Base-by-base conservation (phyloP, 1,284 basidiomycete species). In the Sphagnurus paluster region DNA sequence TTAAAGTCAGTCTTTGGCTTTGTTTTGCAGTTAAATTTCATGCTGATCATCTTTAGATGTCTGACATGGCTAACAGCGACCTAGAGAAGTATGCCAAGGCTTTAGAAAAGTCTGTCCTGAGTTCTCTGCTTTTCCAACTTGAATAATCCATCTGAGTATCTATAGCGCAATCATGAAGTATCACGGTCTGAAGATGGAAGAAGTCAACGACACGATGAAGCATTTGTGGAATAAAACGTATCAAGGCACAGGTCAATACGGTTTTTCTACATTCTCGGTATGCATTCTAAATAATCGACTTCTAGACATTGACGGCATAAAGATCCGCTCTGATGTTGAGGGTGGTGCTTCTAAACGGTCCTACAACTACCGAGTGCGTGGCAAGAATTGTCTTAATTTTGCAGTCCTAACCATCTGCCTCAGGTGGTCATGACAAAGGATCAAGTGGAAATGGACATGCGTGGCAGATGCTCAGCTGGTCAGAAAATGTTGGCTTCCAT, bases 401-500 rank as follows among this genome's bases (percentile, higher is more conserved):
- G 41, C 42, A 38, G 47, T 54, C 52, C 58, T 69, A 35, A 71
- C 37, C 50, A 26, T 47, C 35, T 47, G 30, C 33, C 21, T 49
- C 57, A 93, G 90, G 91, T 97, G 40, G 94, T 97, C 54, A 99
- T 99, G 96, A 90, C 90, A 50, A 99, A 98, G 72, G 95, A 98
- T 64, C 88, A 93, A 60, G 94, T 98, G 2, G 96, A 99, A 69
- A 95, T 99, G 86, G 96, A 99, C 66, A 99, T 99, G 96, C 87
- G 96, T 49, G 97, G 97, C 21, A 84, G 97, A 50, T 99, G 97
- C 68, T 95, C 91, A 16, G 97, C 97, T 0, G 97, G 97, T 0
- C 97, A 99, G 68, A 99, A 99, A 71, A 98, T 98, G 76, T 73
- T 99, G 48, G 97, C 97, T 21, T 97, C 93, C n/a, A 98, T 99